Evolutionary conservation across 495 filamentous ascomycete genomes (phyloP).

Genomic region (Penicillium roqueforti): DNA sequence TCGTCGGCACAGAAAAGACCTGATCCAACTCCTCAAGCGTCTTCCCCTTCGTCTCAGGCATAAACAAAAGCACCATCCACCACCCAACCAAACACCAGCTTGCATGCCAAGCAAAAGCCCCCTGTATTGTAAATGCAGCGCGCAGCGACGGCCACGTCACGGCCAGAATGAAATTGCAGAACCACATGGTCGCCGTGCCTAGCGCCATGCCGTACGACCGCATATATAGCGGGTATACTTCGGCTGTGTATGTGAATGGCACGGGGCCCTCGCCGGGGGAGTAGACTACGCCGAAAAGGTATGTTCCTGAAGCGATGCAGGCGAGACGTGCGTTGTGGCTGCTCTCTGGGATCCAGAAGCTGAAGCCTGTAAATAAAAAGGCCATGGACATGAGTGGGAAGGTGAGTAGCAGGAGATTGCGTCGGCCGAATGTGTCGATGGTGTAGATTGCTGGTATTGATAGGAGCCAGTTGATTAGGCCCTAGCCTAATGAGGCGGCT

Average conservation of each 20-base stretch:
- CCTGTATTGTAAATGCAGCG: constrained; percentile 41
- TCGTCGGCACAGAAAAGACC: constrained; percentile 50
- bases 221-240: constrained; percentile 75
- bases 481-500: constrained; percentile 66
- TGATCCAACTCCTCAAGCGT: constrained; percentile 47
- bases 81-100: constrained; percentile 48
- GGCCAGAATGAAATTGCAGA: constrained; percentile 40
- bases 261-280: constrained; percentile 79
- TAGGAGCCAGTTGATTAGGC: constrained; percentile 76
- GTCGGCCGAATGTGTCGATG: constrained; percentile 79
- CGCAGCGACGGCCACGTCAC: constrained; percentile 59
- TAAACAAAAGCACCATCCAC: constrained; percentile 45
- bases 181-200: constrained; percentile 66
- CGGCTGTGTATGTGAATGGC: constrained; percentile 79
- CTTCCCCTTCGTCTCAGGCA: constrained; percentile 50
- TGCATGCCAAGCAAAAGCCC: constrained; percentile 57
- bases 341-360: constrained; percentile 63
- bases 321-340: constrained; percentile 45
- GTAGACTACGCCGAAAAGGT: constrained; percentile 72
- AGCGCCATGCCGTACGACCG: constrained; percentile 64
- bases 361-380: constrained; percentile 76
- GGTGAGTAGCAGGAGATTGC: constrained; percentile 71
- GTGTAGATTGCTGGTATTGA: constrained; percentile 75
- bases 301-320: constrained; percentile 66
- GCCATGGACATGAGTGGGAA: constrained; percentile 73